Conservation (phyloP, 1,284 basidiomycete genomes). For the Cutaneotrichosporon curvatum region DNA sequence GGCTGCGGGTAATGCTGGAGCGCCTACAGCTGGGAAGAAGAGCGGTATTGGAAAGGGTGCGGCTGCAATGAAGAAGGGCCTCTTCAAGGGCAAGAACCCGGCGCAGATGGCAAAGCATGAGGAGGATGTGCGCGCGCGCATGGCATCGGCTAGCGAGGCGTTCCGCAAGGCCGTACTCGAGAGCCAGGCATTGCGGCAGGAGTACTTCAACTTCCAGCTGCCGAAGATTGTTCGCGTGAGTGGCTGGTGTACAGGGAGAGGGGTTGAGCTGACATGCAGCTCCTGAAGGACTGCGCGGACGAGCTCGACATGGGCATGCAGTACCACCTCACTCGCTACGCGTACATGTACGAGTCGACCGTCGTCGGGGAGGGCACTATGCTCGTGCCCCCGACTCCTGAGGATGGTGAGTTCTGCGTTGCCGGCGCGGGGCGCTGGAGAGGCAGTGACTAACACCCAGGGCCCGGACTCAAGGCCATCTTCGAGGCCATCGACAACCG, state of each 20-base stretch:
- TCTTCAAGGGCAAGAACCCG: constrained; percentile 90
- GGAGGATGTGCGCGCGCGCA: constrained; percentile 79
- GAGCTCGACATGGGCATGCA: constrained; percentile 96
- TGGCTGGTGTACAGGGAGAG: constrained; percentile 11
- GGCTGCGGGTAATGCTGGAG: constrained; percentile 57
- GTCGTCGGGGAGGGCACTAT: constrained; percentile 83
- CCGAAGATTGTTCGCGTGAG: constrained; percentile 84
- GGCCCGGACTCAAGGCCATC: constrained; percentile 70
- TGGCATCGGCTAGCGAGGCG: constrained; percentile 77
- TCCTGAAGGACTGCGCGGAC: constrained; percentile 91
- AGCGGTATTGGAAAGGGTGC: constrained; percentile 45
- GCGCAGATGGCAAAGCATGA: constrained; percentile 89
- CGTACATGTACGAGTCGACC: constrained; percentile 87
- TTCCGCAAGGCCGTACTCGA: constrained; percentile 88
- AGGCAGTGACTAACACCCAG: constrained; percentile 10
- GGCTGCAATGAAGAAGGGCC: constrained; percentile 75
- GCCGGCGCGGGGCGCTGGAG: no score
- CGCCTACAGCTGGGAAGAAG: constrained; percentile 63
- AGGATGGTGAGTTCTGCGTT: constrained; percentile 35
- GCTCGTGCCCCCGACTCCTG: constrained; percentile 40
- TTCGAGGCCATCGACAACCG: constrained; percentile 91
- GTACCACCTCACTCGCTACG: constrained; percentile 91
- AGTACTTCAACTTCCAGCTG: constrained; percentile 95
- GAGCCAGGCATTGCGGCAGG: constrained; percentile 82
- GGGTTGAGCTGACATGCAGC: constrained; percentile 48